Evolutionary conservation across 148 eudicot genomes (phyloP).

Genomic region (Cornus suecica): DNA sequence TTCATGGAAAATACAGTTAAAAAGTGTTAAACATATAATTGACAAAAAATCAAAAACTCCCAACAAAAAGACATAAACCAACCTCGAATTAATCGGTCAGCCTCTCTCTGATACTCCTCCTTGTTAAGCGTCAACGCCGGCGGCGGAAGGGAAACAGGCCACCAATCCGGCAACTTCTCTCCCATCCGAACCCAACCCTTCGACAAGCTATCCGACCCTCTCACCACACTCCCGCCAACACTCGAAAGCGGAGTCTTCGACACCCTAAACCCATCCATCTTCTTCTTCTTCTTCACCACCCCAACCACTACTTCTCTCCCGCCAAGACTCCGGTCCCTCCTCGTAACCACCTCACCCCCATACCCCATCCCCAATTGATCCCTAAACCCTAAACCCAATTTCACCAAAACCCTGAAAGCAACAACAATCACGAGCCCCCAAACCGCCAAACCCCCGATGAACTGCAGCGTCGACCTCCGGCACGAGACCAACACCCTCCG

Average conservation of each 20-base stretch:
- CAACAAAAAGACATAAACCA: constrained; percentile 5
- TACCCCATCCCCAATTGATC: constrained; percentile 9
- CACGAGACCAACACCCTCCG: constrained; percentile 47
- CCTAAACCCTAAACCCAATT: constrained; percentile 36
- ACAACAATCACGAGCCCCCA: constrained; percentile 37
- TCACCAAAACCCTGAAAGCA: constrained; percentile 46
- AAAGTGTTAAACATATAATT: not conserved
- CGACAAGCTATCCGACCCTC: constrained; percentile 19
- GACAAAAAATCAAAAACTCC: not conserved
- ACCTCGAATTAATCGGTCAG: constrained; percentile 71
- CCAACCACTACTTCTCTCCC: constrained; percentile 83
- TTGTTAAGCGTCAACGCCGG: constrained; percentile 20
- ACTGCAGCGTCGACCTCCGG: constrained; percentile 46
- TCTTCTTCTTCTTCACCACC: constrained; percentile 18
- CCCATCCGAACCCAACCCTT: constrained; percentile 22
- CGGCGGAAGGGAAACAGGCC: constrained; percentile 51
- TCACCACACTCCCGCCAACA: constrained; percentile 5
- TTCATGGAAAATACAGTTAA: not conserved
- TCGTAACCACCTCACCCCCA: constrained; percentile 37
- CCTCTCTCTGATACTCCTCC: constrained; percentile 66
- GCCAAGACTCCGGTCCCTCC: constrained; percentile 89
- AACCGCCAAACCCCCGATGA: constrained; percentile 37
- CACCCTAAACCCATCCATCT: constrained; percentile 3
- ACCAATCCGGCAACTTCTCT: constrained; percentile 75
- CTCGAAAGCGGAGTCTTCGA: constrained; percentile 9